Evolutionary conservation across 2,329 filamentous ascomycete species (phyloP), one percentile per base, ranked within the genome.

Genomic region (Scytalidium lignicola): DNA sequence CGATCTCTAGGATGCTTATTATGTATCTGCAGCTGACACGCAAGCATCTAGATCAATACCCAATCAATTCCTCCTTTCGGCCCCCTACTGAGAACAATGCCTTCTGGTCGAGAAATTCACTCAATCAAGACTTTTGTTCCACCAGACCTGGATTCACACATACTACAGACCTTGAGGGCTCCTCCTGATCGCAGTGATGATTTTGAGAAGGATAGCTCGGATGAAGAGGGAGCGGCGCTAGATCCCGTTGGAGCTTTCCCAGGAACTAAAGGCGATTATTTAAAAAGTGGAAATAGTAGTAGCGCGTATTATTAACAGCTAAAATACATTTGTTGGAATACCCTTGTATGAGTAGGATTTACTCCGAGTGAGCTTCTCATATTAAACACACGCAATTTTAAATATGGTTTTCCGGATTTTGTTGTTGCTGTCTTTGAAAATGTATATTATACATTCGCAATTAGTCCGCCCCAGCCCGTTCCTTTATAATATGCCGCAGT

Each of bases 101-200:
- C 93, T 0, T 92, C 88, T 1, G 92, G 92, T 1, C 81, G 92
- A 54, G 91, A 96, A 60, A 90, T 96, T 47, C 86, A 95, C 55
- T 78, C 74, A 0, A 72, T 89, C 29, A 85, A 84, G 60, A 74
- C 81, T 1, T 96, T 83, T 58, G 72, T 77, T 6, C 78, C 82
- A 0, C 86, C 86, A 0, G 65, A 69, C 1, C 69, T 96, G 10
- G 86, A 86, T 41, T 72, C 76, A 10, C 78, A 83, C 22, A 71
- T 79, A 0, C 70, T 97, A 10, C 79, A 84, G 45, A 70, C 71
- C 2, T 82, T 84, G 79, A 72, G 78, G 21, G 73, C 74, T 19
- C 75, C 74, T 3, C 75, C 75, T 2, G 74, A 78, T 50, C 63
- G 66, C 17, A 58, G 58, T 6, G 74, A 76, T 49, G 69, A 72